These are phyloP conservation scores for Kwoniella shandongensis DNA, from an alignment of 768 basidiomycete genomes.

Conservation along the genomic window DNA sequence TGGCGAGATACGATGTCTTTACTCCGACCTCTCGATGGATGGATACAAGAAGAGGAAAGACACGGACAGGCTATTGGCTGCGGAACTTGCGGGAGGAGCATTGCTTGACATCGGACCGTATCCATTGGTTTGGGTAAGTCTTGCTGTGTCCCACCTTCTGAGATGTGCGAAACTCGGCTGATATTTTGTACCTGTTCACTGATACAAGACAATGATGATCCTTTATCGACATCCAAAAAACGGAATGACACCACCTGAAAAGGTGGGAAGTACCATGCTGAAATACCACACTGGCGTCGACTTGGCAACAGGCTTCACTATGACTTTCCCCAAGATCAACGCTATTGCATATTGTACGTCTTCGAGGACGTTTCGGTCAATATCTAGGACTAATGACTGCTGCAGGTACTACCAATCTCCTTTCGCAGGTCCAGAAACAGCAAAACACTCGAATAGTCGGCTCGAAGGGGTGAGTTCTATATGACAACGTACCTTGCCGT, in stretches of 20 bases:
- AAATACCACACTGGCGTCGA: constrained; percentile 34
- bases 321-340: constrained; percentile 34
- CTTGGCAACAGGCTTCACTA: constrained; percentile 30
- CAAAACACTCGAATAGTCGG: constrained; percentile 36
- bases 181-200: too few relatives aligned
- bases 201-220: constrained; percentile 32
- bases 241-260: constrained; percentile 24
- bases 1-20: constrained; percentile 45
- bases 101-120: constrained; percentile 53
- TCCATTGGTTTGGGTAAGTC: constrained; percentile 33
- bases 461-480: constrained; percentile 36
- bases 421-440: constrained; percentile 15
- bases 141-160: neutral
- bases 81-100: constrained; percentile 50
- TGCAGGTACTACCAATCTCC: constrained; percentile 29
- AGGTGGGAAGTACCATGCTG: constrained; percentile 38
- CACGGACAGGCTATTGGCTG: constrained; percentile 46
- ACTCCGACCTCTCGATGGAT: constrained; percentile 48
- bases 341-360: constrained; percentile 28
- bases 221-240: constrained; percentile 50
- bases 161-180: neutral
- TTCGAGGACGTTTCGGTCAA: neutral
- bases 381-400: neutral
- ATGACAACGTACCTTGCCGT: neutral
- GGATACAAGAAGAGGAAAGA: constrained; percentile 27